These are phyloP conservation scores for Diversispora eburnea DNA, from an alignment of 192 early-diverging fungal species.

Conservation along the genomic window DNA sequence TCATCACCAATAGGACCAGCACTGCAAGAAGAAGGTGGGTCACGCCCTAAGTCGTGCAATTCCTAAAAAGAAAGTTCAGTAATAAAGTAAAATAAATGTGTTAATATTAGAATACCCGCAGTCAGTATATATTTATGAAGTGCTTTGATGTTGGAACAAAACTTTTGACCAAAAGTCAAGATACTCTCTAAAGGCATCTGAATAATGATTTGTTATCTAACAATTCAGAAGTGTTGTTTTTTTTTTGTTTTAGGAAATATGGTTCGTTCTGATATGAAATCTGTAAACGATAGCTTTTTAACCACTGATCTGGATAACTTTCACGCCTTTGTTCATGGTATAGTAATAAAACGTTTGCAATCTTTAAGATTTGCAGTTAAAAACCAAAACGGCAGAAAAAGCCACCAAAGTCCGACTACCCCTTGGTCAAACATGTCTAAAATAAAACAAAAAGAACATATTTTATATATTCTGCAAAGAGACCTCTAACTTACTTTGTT, in stretches of 20 bases:
- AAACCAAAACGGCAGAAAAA: conserved; percentile 9
- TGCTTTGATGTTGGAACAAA: no score
- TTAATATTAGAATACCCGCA: neutral
- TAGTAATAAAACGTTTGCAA: neutral
- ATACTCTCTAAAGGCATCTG: no score
- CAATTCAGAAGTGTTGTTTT: no score
- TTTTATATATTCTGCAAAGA: neutral
- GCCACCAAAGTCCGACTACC: neutral
- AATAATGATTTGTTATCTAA: no score
- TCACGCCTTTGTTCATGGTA: conserved; percentile 5
- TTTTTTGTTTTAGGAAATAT: no score
- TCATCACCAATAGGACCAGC: conserved; percentile 94
- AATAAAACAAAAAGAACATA: neutral
- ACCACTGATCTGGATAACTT: neutral
- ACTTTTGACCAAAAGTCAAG: no score
- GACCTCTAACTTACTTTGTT: conserved; percentile 75
- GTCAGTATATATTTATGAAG: neutral
- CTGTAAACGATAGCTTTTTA: neutral
- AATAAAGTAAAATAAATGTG: neutral
- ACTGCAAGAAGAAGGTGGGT: conserved; percentile 97
- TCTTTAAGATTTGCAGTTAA: conserved; percentile 21
- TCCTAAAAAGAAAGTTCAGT: conserved; percentile 50
- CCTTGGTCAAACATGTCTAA: neutral
- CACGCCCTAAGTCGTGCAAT: conserved; percentile 91
- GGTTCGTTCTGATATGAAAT: no score